Conservation (phyloP, 306 rosid genomes). For the Medicago lupulina region DNA sequence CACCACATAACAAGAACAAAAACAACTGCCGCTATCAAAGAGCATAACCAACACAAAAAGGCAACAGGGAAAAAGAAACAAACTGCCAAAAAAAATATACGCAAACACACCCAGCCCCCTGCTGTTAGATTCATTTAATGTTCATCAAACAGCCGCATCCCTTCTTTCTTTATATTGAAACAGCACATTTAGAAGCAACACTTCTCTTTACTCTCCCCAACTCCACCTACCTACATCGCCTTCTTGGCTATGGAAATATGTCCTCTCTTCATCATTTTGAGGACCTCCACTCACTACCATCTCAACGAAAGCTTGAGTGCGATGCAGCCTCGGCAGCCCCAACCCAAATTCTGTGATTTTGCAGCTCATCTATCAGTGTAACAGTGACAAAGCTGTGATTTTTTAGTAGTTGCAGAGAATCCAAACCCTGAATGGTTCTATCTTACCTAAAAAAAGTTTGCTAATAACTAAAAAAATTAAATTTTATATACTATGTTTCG, state of each 20-base stretch:
- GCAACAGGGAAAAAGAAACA: no score
- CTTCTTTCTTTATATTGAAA: background rate
- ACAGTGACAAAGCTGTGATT: background rate
- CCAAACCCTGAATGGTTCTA: conserved; percentile 4
- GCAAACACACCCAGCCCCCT: no score
- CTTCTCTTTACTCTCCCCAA: background rate
- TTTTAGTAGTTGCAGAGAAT: background rate
- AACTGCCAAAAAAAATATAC: no score
- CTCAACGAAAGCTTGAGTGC: background rate
- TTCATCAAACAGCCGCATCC: background rate
- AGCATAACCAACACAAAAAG: no score
- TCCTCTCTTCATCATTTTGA: background rate
- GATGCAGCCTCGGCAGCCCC: background rate
- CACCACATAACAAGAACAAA: no score
- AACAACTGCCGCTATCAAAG: no score
- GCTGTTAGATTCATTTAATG: background rate
- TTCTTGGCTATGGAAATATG: background rate
- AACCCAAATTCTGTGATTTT: background rate
- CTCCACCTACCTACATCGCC: background rate
- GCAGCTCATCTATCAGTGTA: background rate
- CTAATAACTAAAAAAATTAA: background rate
- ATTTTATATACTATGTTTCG: background rate
- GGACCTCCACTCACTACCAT: background rate
- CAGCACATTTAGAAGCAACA: background rate
- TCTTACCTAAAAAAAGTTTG: background rate